Evolutionary conservation across 768 basidiomycete species (phyloP).

Genomic region (Floccularia luteovirens): DNA sequence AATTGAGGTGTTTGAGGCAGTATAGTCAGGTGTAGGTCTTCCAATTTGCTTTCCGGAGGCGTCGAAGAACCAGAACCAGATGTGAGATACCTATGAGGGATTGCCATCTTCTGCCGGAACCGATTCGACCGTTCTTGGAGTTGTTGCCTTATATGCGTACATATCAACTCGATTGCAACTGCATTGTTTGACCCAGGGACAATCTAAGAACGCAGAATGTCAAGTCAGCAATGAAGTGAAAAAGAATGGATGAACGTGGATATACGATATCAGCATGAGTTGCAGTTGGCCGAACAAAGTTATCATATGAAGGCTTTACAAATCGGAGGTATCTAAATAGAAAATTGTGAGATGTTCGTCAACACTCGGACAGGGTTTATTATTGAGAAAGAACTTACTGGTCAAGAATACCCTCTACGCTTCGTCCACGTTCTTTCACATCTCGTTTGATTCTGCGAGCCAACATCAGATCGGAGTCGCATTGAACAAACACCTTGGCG

Average conservation of each 20-base stretch:
- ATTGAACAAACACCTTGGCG: constrained; percentile 77
- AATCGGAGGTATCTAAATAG: constrained; percentile 86
- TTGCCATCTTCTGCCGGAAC: constrained; percentile 70
- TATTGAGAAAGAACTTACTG: constrained; percentile 43
- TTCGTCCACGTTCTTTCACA: constrained; percentile 79
- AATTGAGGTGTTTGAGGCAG: constrained; percentile 78
- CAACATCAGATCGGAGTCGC: constrained; percentile 95
- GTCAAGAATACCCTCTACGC: constrained; percentile 81
- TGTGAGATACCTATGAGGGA: constrained; percentile 31
- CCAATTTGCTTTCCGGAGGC: constrained; percentile 24
- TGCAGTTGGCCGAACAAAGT: constrained; percentile 85
- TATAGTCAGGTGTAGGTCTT: constrained; percentile 51
- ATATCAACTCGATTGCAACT: constrained; percentile 90
- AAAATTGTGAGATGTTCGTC: too few relatives aligned
- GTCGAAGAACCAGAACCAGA: constrained; percentile 26
- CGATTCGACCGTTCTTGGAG: constrained; percentile 70
- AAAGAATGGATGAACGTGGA: constrained; percentile 4
- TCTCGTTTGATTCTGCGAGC: constrained; percentile 88
- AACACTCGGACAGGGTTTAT: neutral
- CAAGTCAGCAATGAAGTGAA: neutral
- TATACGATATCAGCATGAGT: constrained; percentile 84
- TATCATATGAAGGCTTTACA: constrained; percentile 93
- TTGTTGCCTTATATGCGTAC: constrained; percentile 82
- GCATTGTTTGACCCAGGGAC: constrained; percentile 91
- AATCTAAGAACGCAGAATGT: constrained; percentile 50